These are phyloP conservation scores for Marasmius tenuissimus DNA, from an alignment of 1,284 basidiomycete species.

Conservation along the genomic window DNA sequence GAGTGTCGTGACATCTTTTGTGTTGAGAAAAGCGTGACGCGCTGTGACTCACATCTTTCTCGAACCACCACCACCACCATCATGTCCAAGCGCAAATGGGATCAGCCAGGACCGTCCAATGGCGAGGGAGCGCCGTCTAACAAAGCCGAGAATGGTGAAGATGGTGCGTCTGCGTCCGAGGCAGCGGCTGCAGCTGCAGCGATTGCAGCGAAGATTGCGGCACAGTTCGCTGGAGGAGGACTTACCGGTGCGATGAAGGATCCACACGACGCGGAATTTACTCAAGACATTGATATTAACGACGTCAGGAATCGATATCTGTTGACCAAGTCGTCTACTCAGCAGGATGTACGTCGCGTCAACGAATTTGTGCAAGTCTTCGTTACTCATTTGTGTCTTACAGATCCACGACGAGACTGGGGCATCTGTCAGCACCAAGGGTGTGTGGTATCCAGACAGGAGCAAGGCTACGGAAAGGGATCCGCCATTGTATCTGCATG, in stretches of 20 bases:
- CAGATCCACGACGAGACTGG: slow-evolving; percentile 91
- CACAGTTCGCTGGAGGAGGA: slow-evolving; percentile 63
- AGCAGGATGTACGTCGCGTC: slow-evolving; percentile 71
- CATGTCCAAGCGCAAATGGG: slow-evolving; percentile 74
- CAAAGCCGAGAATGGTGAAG: slow-evolving; percentile 47
- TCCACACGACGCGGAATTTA: slow-evolving; percentile 81
- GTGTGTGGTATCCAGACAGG: slow-evolving; percentile 92
- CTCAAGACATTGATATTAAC: slow-evolving; percentile 95
- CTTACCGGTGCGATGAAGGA: slow-evolving; percentile 53
- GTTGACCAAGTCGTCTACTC: slow-evolving; percentile 92
- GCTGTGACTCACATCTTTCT: neutral
- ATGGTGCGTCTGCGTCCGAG: slow-evolving; percentile 47
- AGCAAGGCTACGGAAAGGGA: slow-evolving; percentile 88
- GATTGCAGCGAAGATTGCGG: slow-evolving; percentile 91
- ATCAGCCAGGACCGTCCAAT: slow-evolving; percentile 53
- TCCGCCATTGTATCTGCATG: slow-evolving; percentile 93
- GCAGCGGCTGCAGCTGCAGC: slow-evolving; percentile 79
- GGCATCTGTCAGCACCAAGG: slow-evolving; percentile 88
- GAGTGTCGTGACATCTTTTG: neutral
- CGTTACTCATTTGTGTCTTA: slow-evolving; percentile 8
- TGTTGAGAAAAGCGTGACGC: neutral
- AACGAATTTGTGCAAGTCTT: slow-evolving; percentile 6
- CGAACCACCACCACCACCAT: slow-evolving; percentile 26
- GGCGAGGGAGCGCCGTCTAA: slow-evolving; percentile 35
- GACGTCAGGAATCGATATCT: slow-evolving; percentile 95